Evolutionary conservation across 805 yeast species (phyloP).

Genomic region (Yamadazyma phyllophila): DNA sequence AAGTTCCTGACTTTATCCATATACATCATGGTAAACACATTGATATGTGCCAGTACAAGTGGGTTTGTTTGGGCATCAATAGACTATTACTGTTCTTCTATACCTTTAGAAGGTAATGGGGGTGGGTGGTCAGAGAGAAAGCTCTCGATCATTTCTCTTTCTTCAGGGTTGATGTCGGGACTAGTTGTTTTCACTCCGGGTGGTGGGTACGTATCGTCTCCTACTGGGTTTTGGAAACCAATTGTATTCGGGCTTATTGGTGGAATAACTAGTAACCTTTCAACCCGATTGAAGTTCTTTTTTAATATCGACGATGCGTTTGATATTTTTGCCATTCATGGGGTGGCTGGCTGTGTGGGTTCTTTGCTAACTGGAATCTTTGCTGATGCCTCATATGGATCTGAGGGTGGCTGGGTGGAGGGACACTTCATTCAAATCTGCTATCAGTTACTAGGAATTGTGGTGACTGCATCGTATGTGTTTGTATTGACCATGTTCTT

Average conservation of each 20-base stretch:
- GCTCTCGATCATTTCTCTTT: conserved; percentile 37
- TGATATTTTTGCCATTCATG: conserved; percentile 45
- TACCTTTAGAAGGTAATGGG: conserved; percentile 32
- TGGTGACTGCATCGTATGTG: conserved; percentile 33
- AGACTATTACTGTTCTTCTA: conserved; percentile 39
- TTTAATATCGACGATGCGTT: conserved; percentile 42
- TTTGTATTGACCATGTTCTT: conserved; percentile 31
- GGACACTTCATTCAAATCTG: conserved; percentile 42
- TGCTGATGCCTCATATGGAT: conserved; percentile 29
- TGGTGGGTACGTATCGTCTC: conserved; percentile 39
- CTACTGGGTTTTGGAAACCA: conserved; percentile 38
- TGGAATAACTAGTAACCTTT: conserved; percentile 33
- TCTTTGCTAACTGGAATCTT: conserved; percentile 41
- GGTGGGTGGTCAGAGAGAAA: conserved; percentile 20
- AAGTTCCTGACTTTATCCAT: conserved; percentile 33
- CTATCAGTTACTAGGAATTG: conserved; percentile 38
- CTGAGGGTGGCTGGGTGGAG: conserved; percentile 42
- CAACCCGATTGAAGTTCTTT: conserved; percentile 40
- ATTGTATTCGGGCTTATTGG: conserved; percentile 40
- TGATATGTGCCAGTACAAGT: conserved; percentile 34
- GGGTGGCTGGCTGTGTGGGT: conserved; percentile 40
- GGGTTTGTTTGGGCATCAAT: conserved; percentile 36
- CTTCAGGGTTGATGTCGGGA: conserved; percentile 41
- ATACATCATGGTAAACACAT: conserved; percentile 30
- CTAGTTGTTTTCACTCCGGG: conserved; percentile 43